Evolutionary conservation across 1,284 basidiomycete genomes (phyloP).

Genomic region (Termitomyces sp.): DNA sequence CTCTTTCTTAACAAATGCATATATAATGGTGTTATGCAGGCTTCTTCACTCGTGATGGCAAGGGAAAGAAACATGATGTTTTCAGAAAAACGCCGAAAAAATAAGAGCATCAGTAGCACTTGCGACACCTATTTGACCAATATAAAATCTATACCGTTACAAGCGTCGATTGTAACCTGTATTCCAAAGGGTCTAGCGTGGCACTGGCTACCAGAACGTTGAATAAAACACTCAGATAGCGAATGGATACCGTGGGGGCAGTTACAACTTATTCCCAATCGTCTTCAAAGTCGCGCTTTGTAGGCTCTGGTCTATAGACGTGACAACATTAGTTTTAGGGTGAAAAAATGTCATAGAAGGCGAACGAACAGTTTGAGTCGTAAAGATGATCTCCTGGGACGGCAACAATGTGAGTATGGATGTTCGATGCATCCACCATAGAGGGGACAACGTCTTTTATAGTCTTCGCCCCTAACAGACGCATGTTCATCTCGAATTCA

Average conservation of each 20-base stretch:
- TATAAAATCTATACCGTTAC: background rate
- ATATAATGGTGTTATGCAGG: constrained; percentile 11
- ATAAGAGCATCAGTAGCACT: background rate
- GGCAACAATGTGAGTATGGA: constrained; percentile 56
- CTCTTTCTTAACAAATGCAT: background rate
- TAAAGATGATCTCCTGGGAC: constrained; percentile 73
- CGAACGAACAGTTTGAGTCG: constrained; percentile 67
- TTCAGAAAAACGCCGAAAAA: constrained; percentile 4
- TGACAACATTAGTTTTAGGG: background rate
- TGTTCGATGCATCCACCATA: constrained; percentile 83
- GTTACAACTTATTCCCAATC: constrained; percentile 25
- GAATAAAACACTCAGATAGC: background rate
- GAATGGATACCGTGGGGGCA: background rate
- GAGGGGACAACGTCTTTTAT: constrained; percentile 75
- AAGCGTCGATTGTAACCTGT: background rate
- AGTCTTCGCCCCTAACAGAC: constrained; percentile 78
- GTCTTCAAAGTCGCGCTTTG: constrained; percentile 47
- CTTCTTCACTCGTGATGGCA: constrained; percentile 1
- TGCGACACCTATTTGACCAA: background rate
- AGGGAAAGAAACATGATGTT: constrained; percentile 9
- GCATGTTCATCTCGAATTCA: constrained; percentile 93
- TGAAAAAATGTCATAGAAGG: background rate
- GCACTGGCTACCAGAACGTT: background rate
- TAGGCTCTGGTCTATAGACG: constrained; percentile 38
- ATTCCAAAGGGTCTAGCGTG: background rate